These are phyloP conservation scores for Rhizomucor pusillus DNA, from an alignment of 371 early-diverging fungal genomes.

Conservation along the genomic window DNA sequence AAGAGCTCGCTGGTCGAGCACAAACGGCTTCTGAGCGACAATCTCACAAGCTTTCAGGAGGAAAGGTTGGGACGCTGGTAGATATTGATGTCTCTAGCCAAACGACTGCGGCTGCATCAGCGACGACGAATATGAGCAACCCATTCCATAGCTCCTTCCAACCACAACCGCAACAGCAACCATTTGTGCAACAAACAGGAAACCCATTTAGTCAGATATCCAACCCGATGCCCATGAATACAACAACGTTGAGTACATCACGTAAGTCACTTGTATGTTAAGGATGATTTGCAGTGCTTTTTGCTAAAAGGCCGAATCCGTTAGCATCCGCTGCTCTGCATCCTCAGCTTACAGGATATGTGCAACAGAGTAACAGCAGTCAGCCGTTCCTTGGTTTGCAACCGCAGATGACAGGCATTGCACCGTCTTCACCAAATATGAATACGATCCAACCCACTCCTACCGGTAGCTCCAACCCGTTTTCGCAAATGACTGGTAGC, in stretches of 20 bases:
- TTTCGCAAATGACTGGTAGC: constrained; percentile 18
- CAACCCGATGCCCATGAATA: no score
- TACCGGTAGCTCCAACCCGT: constrained; percentile 16
- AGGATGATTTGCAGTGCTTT: no score
- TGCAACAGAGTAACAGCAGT: no score
- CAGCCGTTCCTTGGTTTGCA: not conserved
- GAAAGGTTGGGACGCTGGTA: constrained; percentile 14
- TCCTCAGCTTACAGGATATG: constrained; percentile 3
- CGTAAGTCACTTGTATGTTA: no score
- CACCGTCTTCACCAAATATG: constrained; percentile 6
- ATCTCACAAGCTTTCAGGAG: constrained; percentile 18
- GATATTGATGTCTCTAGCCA: constrained; percentile 11
- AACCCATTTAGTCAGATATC: constrained; percentile 4
- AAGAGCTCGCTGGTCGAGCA: constrained; percentile 22
- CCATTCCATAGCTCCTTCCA: constrained; percentile 23
- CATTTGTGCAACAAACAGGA: not conserved
- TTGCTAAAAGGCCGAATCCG: no score
- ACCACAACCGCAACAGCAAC: constrained; percentile 21
- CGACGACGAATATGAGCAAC: constrained; percentile 20
- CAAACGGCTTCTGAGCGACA: constrained; percentile 18
- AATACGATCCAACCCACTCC: constrained; percentile 4
- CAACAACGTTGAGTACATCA: no score
- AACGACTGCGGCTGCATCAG: constrained; percentile 6
- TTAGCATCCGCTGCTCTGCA: no score
- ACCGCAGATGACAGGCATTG: constrained; percentile 5